Base-by-base conservation (phyloP, 257 asterid genomes). In the Solanum raphanifolium region DNA sequence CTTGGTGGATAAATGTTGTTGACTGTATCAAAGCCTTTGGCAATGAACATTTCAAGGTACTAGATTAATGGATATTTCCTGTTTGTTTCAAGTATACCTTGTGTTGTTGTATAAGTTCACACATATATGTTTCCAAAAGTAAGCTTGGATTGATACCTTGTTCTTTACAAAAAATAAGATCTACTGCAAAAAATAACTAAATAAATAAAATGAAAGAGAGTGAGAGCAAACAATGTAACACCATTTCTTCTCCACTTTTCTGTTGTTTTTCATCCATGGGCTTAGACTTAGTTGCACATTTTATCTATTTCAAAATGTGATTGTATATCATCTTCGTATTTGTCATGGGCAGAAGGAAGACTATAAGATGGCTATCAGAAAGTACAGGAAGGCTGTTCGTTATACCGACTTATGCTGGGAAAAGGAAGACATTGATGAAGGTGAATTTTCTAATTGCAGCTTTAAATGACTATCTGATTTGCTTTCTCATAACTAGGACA, bases 1-100 rank as follows among this genome's bases (percentile, higher is more conserved):
- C 87, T 48, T 89, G 93, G 93, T 91, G 93, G 93, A 88, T 89
- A 84, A 82, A n/a, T 87, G 88, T 89, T 82, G 88, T 89, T 5
- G 88, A 87, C 52, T 39, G 88, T 71, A 86, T 91, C 88, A 91
- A 91, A 84, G 87, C 73, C 68, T 41, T 87, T 35, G 93, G 93
- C 31, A 91, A 91, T 87, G 92, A 90, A 87, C 86, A 88, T 39
- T 91, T 8, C 87, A 88, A 91, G 93, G 93, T 91, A 79, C 27
- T 35, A 23, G 88, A 21, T 83, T 81, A 81, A 29, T 39, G 39
- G 52, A 16, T 46, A 15, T 55, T 46, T 38, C 81, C 32, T 39
- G 27, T 41, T 48, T 69, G 62, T 71, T 35, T 89, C 68, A 75
- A 68, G 60, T 82, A 25, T 69, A 11, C 31, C 34, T 66, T 20